Percentiles rank a stretch among this genome's conserved stretches.
phyloP scores from a whole-genome alignment of 805 yeast genomes.

The Yarrowia bubula region DNA sequence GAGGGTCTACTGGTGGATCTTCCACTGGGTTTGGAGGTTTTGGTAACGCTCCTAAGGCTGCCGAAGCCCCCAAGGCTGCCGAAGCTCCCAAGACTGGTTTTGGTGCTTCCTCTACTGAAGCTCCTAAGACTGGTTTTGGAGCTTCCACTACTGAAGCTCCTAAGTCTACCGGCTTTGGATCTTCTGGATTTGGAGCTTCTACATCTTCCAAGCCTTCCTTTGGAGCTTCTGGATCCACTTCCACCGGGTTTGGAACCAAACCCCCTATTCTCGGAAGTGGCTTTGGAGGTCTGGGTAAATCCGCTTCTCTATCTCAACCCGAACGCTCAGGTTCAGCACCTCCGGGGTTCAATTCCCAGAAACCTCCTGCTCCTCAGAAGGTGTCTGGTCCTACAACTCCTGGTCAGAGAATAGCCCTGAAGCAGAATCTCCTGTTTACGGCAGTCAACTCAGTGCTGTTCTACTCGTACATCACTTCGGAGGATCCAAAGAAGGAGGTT shows the following conservation, averaged over 20 bases:
- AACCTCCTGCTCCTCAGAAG: neutral
- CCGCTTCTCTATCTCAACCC: too few relatives aligned
- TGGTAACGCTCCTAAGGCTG: neutral
- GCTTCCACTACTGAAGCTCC: neutral
- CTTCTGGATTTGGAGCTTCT: too few relatives aligned
- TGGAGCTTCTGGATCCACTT: neutral
- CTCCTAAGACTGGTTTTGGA: too few relatives aligned
- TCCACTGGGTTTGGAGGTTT: neutral
- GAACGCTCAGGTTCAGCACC: neutral
- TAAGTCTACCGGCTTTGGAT: neutral
- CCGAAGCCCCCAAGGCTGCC: too few relatives aligned
- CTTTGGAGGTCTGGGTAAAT: too few relatives aligned
- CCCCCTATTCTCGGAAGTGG: neutral
- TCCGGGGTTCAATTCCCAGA: neutral
- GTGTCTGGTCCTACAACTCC: neutral
- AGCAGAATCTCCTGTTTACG: neutral
- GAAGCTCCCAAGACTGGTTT: too few relatives aligned
- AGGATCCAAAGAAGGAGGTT: neutral
- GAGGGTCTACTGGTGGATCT: too few relatives aligned
- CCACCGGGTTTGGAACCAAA: neutral
- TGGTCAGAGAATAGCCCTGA: constrained; percentile 4
- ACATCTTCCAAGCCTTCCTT: too few relatives aligned
- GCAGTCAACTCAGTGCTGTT: neutral
- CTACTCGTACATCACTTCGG: neutral
- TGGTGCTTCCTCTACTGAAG: too few relatives aligned